Evolutionary conservation across 2,329 filamentous ascomycete genomes (phyloP), one percentile per base, ranked within the genome.

Genomic region (Macrophomina phaseolina): DNA sequence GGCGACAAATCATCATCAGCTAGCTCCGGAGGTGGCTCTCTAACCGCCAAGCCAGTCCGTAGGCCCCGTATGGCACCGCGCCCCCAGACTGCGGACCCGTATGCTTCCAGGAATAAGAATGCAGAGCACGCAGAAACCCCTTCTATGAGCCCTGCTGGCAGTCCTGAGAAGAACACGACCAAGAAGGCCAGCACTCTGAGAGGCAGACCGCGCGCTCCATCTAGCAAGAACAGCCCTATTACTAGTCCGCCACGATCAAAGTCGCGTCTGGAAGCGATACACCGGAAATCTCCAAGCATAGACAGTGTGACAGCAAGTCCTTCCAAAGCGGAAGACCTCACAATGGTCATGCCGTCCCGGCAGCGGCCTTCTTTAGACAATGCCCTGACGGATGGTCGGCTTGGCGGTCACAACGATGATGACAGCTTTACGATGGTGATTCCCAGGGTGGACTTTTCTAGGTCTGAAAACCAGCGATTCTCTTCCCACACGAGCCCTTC

Each of bases 31-130:
- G 58, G 74, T 40, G 76, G 81, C 38, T 81, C 81, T 5, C 72
- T 90, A 11, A 86, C 87, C 72, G 85, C 86, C 52, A 88, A 86
- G 16, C 87, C 87, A 28, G 84, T 88, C 69, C 82, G 88, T 60
- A 84, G 84, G 64, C 84, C 82, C 28, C 76, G 81, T 69, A 81
- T 62, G 58, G 82, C 32, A 82, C 73, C 77, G 69, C 76, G 84
- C 61, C 84, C 85, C 30, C 83, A 82, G 42, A 86, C 84, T 12
- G 84, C 86, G 36, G 85, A 87, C 70, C 85, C 85, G 12, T 86
- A 85, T 72, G 82, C 76, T 18, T 70, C 72, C 23, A 75, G 78
- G 16, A 64, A 67, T 48, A 74, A 74, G 42, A 64, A 56, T 74
- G 71, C 73, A 73, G 69, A 76, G 71, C 70, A 69, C 30, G 81